Percentiles rank a stretch among this genome's conserved stretches.
Evolutionary conservation across 768 basidiomycete genomes (phyloP).

Genomic region (Terana coerulea): DNA sequence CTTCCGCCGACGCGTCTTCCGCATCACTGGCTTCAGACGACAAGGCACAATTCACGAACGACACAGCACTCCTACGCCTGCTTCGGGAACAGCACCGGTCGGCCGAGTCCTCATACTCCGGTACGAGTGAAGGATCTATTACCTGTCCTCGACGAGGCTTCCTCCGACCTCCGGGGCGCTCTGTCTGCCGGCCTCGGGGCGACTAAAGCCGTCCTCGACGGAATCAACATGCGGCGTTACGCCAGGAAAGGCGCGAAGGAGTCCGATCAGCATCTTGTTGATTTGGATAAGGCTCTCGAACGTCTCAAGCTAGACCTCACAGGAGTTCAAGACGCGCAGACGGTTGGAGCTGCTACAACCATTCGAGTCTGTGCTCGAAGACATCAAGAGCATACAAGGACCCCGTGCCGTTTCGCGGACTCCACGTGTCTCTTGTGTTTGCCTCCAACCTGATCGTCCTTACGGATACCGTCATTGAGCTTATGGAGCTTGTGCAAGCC

Average conservation of each 20-base stretch:
- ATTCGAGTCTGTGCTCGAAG: constrained; percentile 36
- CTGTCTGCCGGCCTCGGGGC: constrained; percentile 25
- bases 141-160: constrained; percentile 32
- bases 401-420: constrained; percentile 32
- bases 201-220: constrained; percentile 22
- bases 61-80: constrained; percentile 35
- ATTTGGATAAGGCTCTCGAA: constrained; percentile 26
- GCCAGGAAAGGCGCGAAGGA: constrained; percentile 15
- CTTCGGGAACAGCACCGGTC: constrained; percentile 23
- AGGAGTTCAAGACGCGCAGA: constrained; percentile 29
- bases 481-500: constrained; percentile 34
- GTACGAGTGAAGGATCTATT: constrained; percentile 33
- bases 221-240: constrained; percentile 36
- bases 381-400: constrained; percentile 1
- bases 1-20: constrained; percentile 9
- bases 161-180: constrained; percentile 32
- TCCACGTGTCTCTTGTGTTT: constrained; percentile 50
- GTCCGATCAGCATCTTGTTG: constrained; percentile 16
- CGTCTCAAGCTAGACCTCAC: constrained; percentile 24
- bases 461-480: constrained; percentile 31
- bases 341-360: constrained; percentile 40
- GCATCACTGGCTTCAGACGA: constrained; percentile 5
- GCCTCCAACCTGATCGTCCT: constrained; percentile 40
- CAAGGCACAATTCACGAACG: constrained; percentile 21
- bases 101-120: constrained; percentile 25